These are phyloP conservation scores for Diaporthe velutina DNA, from an alignment of 2,329 filamentous ascomycete genomes.

Conservation along the genomic window DNA sequence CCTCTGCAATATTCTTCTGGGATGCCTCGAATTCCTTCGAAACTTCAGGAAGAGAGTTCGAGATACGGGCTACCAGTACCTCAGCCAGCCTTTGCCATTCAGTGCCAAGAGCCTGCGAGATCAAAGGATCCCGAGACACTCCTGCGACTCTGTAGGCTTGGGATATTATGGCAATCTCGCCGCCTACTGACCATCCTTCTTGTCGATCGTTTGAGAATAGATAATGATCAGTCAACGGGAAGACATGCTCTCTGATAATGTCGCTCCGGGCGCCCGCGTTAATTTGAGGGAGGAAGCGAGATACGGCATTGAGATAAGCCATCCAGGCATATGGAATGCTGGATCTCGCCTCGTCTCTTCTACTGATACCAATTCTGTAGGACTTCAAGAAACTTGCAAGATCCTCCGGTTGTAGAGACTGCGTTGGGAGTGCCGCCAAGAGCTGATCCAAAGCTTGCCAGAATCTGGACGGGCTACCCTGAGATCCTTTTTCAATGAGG, in stretches of 20 bases:
- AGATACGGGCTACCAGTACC: conserved; percentile 74
- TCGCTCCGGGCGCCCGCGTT: conserved; percentile 56
- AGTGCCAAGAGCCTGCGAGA: conserved; percentile 63
- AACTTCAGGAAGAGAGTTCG: conserved; percentile 83
- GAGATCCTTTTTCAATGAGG: conserved; percentile 87
- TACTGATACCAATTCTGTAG: conserved; percentile 77
- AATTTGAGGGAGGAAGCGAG: conserved; percentile 63
- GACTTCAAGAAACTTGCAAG: conserved; percentile 74
- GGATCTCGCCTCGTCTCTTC: conserved; percentile 79
- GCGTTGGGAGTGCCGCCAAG: conserved; percentile 69
- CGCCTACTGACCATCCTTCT: conserved; percentile 55
- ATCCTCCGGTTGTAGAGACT: conserved; percentile 59
- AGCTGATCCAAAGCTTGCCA: conserved; percentile 79
- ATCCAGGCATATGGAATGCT: conserved; percentile 80
- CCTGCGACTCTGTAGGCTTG: conserved; percentile 62
- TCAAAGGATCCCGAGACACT: conserved; percentile 54
- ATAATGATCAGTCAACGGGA: conserved; percentile 68
- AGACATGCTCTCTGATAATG: conserved; percentile 64
- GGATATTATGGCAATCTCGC: conserved; percentile 55
- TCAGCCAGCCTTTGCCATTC: conserved; percentile 75
- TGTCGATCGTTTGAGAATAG: conserved; percentile 55
- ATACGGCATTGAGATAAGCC: conserved; percentile 76
- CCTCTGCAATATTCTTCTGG: conserved; percentile 75
- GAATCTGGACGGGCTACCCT: conserved; percentile 78
- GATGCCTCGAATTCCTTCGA: conserved; percentile 82